Evolutionary conservation across 768 basidiomycete genomes (phyloP), one percentile per base, ranked within the genome.

Genomic region (Boletus reticulatus): DNA sequence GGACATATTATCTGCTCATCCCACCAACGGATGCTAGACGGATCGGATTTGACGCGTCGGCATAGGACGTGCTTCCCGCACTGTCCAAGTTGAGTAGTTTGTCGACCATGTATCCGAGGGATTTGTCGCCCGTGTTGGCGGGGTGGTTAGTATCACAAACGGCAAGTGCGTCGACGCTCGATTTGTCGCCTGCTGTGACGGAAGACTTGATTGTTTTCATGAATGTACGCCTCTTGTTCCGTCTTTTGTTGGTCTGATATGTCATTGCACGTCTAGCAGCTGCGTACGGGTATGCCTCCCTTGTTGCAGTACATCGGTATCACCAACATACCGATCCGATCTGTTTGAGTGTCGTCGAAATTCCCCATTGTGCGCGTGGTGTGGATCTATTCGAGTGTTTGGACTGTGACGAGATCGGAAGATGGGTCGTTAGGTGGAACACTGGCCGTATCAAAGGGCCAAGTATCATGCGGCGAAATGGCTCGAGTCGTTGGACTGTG

Each of bases 1-100:
- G 72, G n/a, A 80, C 80, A 0, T 76, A 88, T 24, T 73, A 77
- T 43, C 74, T 89, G 1, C 74, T 79, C 12, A 77, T 77, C 2
- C 71, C 76, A 5, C 64, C 65, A 6, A 64, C 66, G 16, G 79
- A 81, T 45, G 80, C 81, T 59, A 74, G 73, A 57, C 74, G 77
- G 8, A 76, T 84, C 11, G 88, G 88, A 27, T 88, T 85, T 59
- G 84, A 88, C 58, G 84, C 87, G 0, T 80, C 83, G 1, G 76
- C 83, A 9, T 89, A 86, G 87, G 87, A 87, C 11, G 82, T 88
- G 9, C 72, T 90, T 11, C 87, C 87, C 0, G 78, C 78, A 6
- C 68, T 90, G 24, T 68, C 72, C 17, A 74, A 74, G 13, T 67
- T 90, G 48, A 77, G 70, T n/a, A 78, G 76, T 39, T 66, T 89